Percentiles rank a stretch among this genome's conserved stretches.
Evolutionary conservation across 2,329 filamentous ascomycete species (phyloP).

Genomic region (Fusarium begoniae): DNA sequence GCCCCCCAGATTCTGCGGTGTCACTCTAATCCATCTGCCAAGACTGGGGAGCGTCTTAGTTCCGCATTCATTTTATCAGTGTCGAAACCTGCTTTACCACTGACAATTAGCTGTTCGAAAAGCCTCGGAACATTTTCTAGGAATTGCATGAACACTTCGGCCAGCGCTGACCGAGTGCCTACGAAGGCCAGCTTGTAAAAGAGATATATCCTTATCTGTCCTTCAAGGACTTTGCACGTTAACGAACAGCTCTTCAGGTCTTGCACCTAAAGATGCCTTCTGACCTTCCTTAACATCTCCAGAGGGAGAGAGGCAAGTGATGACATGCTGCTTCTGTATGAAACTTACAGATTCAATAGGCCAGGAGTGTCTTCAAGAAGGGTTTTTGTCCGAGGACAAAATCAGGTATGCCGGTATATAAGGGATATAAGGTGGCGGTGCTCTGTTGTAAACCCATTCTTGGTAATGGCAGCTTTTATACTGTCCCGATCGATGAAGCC

Average conservation of each 20-base stretch:
- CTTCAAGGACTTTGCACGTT: accelerated
- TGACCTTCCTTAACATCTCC: accelerated
- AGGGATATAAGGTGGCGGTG: neutral
- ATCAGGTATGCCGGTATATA: neutral
- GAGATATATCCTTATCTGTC: accelerated
- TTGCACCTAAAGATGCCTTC: accelerated
- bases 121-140: neutral
- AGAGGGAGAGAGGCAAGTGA: accelerated
- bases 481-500: too few relatives aligned
- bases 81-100: neutral
- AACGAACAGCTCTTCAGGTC: neutral
- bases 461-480: neutral
- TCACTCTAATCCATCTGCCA: neutral
- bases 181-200: accelerated
- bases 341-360: neutral
- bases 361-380: neutral
- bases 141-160: accelerated
- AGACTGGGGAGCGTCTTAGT: neutral
- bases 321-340: neutral
- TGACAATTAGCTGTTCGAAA: neutral
- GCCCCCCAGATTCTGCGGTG: neutral
- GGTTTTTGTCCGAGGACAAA: accelerated
- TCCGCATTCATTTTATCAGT: neutral
- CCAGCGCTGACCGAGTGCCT: accelerated
- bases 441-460: neutral